Evolutionary conservation across 805 yeast genomes (phyloP), one percentile per base, ranked within the genome.

Genomic region (Saccharomycopsis fermentans): DNA sequence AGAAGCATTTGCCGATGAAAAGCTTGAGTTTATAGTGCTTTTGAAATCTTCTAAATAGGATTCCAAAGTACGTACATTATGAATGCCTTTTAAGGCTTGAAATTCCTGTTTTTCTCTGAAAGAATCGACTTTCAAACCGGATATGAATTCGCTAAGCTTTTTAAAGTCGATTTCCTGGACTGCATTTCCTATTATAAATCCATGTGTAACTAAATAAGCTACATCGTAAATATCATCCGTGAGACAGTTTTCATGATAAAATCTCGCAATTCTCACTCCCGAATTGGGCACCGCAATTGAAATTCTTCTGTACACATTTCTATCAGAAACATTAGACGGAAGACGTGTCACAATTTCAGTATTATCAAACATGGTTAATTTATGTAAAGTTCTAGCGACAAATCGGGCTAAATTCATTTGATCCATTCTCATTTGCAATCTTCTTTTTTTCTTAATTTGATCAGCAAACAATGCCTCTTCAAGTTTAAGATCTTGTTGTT

Each of bases 401-500:
- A 32, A 51, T 35, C 36, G 17, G 29, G 39, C 39, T 16, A 51
- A n/a, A 51, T 35, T 35, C 55, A 53, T 36, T 53, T 32, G 40
- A 27, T 27, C 34, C 55, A 53, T 26, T 19, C 17, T 50, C 26
- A n/a, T 29, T 50, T 29, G 35, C 12, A 50, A 29, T 16, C 17
- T 68, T 60, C 72, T 67, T 63, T 76, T 75, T 55, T 73, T 74
- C 26, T 77, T 78, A 35, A 84, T 74, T 56, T 83, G 77, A 71
- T 91, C 98, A 37, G 80, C 76, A 17, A 79, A 78, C 37, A 91
- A 73, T 0, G 96, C 83, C 37, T 79, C 79, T 66, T 84, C 83
- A 71, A 83, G 90, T 21, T 94, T 90, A 52, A 78, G 72, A 66
- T 90, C 94, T 70, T 91, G 97, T 65, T 85, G 84, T 61, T 78